Evolutionary conservation across 2,329 filamentous ascomycete species (phyloP).

Genomic region (Sporothrix curviconia): DNA sequence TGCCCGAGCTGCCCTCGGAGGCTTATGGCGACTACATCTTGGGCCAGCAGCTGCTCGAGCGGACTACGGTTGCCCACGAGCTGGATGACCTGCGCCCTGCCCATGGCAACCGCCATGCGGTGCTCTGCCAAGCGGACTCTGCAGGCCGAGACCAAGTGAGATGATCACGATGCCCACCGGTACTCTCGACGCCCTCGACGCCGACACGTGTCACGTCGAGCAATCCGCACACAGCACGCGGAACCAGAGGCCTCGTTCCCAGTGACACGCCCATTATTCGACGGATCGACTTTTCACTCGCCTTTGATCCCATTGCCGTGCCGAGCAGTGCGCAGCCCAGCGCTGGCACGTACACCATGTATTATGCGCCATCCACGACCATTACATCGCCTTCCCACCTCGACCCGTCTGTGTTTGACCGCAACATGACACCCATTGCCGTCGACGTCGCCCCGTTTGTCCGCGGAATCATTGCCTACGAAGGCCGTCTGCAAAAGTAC

Average conservation of each 20-base stretch:
- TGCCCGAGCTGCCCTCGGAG: constrained; percentile 47
- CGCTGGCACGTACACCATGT: constrained; percentile 11
- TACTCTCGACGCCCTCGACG: constrained; percentile 25
- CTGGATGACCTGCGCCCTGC: constrained; percentile 24
- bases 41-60: constrained; percentile 44
- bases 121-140: constrained; percentile 28
- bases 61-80: constrained; percentile 30
- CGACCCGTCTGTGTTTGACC: constrained; percentile 70
- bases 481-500: constrained; percentile 63
- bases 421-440: constrained; percentile 57
- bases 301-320: constrained; percentile 55
- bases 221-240: constrained; percentile 34
- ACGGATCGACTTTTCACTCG: constrained; percentile 48
- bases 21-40: constrained; percentile 44
- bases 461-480: constrained; percentile 74
- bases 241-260: constrained; percentile 28
- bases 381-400: constrained; percentile 37
- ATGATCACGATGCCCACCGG: not conserved
- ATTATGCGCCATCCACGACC: constrained; percentile 21
- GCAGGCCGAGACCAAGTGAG: constrained; percentile 13
- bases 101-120: constrained; percentile 30
- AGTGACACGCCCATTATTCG: constrained; percentile 27
- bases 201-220: constrained; percentile 28
- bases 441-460: constrained; percentile 84
- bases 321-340: constrained; percentile 28